A percentile compares a stretch with the other conserved stretches of the same genome.
phyloP scores from a whole-genome alignment of 257 asterid genomes.

The Linaria vulgaris region DNA sequence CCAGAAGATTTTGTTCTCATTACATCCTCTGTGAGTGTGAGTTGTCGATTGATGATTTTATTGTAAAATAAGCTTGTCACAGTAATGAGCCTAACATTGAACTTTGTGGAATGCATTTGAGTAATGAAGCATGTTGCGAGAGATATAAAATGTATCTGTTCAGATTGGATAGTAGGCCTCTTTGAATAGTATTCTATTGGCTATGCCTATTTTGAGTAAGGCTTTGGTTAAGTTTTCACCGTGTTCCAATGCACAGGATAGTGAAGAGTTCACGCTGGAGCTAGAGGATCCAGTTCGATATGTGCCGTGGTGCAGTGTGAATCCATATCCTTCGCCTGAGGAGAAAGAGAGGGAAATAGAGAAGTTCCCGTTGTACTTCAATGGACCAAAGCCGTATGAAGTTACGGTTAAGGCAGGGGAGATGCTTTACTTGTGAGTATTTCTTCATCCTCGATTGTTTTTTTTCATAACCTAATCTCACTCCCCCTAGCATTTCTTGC shows the following conservation, averaged over 20 bases:
- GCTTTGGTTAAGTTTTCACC: slow-evolving; percentile 3
- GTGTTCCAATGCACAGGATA: slow-evolving; percentile 43
- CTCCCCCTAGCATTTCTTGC: background rate
- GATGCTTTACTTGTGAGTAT: slow-evolving; percentile 83
- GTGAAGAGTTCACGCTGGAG: slow-evolving; percentile 60
- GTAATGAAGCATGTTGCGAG: background rate
- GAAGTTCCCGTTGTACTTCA: slow-evolving; percentile 69
- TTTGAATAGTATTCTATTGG: no score
- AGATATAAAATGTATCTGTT: background rate
- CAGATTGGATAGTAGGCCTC: background rate
- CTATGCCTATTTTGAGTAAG: background rate
- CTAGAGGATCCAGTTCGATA: slow-evolving; percentile 53
- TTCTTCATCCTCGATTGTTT: background rate
- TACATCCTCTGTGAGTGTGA: no score
- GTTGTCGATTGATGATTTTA: no score
- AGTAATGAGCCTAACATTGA: background rate
- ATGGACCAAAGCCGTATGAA: slow-evolving; percentile 87
- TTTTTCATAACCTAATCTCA: background rate
- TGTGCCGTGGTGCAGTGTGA: slow-evolving; percentile 92
- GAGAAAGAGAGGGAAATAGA: slow-evolving; percentile 45
- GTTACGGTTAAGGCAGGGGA: slow-evolving; percentile 86
- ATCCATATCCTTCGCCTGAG: slow-evolving; percentile 68
- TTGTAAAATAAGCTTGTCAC: no score
- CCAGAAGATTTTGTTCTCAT: no score
- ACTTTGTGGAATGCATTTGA: slow-evolving; percentile 14